These are phyloP conservation scores for Elsinoe perseae DNA, from an alignment of 2,329 filamentous ascomycete genomes.

Conservation along the genomic window DNA sequence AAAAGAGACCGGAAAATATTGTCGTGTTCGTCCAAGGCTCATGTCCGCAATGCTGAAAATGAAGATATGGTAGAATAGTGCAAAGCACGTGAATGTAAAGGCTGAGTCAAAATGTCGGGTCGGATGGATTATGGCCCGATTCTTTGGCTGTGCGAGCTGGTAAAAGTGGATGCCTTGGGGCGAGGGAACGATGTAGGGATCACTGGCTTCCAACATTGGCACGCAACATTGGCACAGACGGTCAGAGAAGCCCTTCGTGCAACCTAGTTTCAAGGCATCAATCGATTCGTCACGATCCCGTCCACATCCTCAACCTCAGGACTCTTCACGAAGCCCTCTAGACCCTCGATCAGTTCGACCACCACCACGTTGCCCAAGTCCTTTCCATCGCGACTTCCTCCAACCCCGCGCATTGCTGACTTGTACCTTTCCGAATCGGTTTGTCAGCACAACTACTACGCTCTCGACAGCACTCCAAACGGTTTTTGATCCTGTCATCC, in stretches of 20 bases:
- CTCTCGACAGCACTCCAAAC: too few species aligned
- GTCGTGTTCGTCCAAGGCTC: too few species aligned
- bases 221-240: not conserved
- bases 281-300: slow-evolving; percentile 5
- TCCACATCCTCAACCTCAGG: not conserved
- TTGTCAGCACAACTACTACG: not conserved
- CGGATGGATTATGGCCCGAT: too few species aligned
- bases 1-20: too few species aligned
- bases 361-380: not conserved
- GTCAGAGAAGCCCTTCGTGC: not conserved
- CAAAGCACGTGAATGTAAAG: too few species aligned
- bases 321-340: not conserved
- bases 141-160: too few species aligned
- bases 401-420: not conserved
- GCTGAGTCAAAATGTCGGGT: too few species aligned
- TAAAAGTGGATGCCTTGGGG: not conserved
- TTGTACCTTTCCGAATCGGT: not conserved
- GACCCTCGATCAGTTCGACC: not conserved
- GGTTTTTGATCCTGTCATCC: not conserved
- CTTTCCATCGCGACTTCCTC: not conserved
- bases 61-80: too few species aligned
- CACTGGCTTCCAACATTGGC: not conserved
- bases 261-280: not conserved
- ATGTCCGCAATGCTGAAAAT: too few species aligned
- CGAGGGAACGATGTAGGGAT: not conserved